Evolutionary conservation across 257 asterid genomes (phyloP).

Genomic region (Sherardia arvensis): DNA sequence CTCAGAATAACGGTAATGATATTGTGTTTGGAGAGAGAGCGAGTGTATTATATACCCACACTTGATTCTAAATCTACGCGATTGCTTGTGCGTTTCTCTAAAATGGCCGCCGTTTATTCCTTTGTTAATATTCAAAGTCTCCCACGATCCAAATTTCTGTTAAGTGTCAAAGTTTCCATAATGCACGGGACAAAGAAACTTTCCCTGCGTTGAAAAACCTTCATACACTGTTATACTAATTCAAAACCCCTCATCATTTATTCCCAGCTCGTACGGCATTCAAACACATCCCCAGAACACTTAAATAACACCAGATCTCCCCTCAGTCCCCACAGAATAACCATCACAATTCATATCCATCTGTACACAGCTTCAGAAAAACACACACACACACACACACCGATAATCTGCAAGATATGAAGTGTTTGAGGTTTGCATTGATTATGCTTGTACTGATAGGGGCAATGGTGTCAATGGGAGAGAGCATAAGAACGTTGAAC

Average conservation of each 20-base stretch:
- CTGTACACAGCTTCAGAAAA: not conserved
- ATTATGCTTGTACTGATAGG: slow-evolving; percentile 17
- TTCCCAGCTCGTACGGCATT: slow-evolving; percentile 4
- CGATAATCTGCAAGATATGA: not conserved
- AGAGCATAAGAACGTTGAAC: slow-evolving; percentile 23
- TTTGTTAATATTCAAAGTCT: slow-evolving; percentile 21
- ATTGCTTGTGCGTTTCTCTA: slow-evolving; percentile 14
- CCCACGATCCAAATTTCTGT: slow-evolving; percentile 1
- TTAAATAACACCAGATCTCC: not conserved
- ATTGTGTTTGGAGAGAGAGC: too few species aligned
- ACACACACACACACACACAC: not conserved
- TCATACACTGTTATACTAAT: not conserved
- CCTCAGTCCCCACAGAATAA: not conserved
- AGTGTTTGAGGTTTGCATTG: slow-evolving; percentile 16
- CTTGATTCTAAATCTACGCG: not conserved
- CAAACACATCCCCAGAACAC: not conserved
- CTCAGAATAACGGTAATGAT: too few species aligned
- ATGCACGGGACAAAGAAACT: slow-evolving; percentile 5
- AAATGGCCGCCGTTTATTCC: slow-evolving; percentile 20
- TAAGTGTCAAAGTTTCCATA: not conserved
- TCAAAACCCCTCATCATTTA: slow-evolving; percentile 3
- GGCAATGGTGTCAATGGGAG: slow-evolving; percentile 17
- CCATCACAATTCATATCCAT: not conserved
- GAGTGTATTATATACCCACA: not conserved
- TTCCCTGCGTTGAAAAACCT: not conserved